phyloP scores from a whole-genome alignment of 495 filamentous ascomycete species.

The Trichoderma virens region DNA sequence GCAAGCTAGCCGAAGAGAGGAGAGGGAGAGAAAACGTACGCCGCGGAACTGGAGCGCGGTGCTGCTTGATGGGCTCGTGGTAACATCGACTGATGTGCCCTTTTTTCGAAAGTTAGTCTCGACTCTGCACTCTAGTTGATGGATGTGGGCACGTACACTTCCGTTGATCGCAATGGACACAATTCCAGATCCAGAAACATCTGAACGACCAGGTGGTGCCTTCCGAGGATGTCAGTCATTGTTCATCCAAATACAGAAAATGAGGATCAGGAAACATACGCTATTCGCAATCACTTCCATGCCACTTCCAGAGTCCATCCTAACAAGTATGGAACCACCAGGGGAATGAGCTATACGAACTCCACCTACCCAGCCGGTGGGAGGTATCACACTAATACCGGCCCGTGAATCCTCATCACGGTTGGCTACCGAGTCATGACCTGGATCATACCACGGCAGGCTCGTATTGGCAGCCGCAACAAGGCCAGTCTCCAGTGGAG shows the following conservation, averaged over 20 bases:
- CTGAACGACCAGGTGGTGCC: neutral
- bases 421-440: neutral
- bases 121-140: neutral
- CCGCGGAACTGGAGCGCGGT: neutral
- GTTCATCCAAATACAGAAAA: neutral
- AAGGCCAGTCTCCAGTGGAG: neutral
- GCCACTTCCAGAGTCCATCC: neutral
- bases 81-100: neutral
- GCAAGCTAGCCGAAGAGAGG: neutral
- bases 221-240: neutral
- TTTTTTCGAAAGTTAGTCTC: neutral
- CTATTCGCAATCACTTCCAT: constrained; percentile 3
- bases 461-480: neutral
- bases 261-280: neutral
- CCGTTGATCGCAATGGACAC: neutral
- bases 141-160: neutral
- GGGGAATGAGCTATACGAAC: neutral
- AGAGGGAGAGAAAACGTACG: neutral
- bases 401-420: neutral
- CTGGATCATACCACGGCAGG: constrained; percentile 4
- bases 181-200: neutral
- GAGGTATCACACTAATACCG: neutral
- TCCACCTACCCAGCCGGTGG: neutral
- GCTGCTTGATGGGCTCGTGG: neutral
- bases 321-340: neutral